phyloP scores from a whole-genome alignment of 805 yeast species.

The Yarrowia phangngaensis region DNA sequence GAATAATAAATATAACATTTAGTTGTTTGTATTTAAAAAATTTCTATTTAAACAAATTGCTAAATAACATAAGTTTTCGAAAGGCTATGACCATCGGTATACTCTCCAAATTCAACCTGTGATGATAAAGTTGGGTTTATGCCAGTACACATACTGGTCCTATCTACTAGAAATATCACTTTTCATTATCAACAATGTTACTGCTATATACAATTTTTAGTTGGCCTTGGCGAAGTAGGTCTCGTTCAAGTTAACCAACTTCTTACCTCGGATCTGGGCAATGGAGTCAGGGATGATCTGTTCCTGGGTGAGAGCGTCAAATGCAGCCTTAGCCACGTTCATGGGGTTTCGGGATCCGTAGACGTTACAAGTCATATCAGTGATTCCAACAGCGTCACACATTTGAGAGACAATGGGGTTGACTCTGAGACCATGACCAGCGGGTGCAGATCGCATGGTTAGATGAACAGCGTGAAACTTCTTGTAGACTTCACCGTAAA shows the following conservation, averaged over 20 bases:
- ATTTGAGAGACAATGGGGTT: conserved; percentile 86
- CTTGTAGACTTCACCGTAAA: conserved; percentile 74
- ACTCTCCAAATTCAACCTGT: too few relatives aligned
- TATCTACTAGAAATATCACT: too few relatives aligned
- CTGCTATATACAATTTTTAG: conserved; percentile 17
- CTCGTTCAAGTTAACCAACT: conserved; percentile 86
- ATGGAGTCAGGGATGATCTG: conserved; percentile 82
- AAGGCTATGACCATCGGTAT: too few relatives aligned
- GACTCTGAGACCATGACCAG: conserved; percentile 90
- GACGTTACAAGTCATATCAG: conserved; percentile 86
- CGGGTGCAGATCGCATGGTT: conserved; percentile 78
- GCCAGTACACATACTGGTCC: too few relatives aligned
- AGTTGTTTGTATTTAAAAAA: too few relatives aligned
- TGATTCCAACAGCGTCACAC: conserved; percentile 89
- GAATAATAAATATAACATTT: too few relatives aligned
- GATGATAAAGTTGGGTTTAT: too few relatives aligned
- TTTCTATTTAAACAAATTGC: too few relatives aligned
- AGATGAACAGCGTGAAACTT: conserved; percentile 85
- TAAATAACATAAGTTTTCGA: too few relatives aligned
- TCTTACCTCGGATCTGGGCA: conserved; percentile 90
- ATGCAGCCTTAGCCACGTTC: conserved; percentile 87
- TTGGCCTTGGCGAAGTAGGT: conserved; percentile 54
- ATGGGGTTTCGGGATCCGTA: conserved; percentile 89
- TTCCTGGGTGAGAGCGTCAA: conserved; percentile 70
- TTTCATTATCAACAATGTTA: neutral